Percentiles rank a stretch among this genome's conserved stretches.
phyloP scores from a whole-genome alignment of 169 alveolate species.

The Plasmodium fragile region DNA sequence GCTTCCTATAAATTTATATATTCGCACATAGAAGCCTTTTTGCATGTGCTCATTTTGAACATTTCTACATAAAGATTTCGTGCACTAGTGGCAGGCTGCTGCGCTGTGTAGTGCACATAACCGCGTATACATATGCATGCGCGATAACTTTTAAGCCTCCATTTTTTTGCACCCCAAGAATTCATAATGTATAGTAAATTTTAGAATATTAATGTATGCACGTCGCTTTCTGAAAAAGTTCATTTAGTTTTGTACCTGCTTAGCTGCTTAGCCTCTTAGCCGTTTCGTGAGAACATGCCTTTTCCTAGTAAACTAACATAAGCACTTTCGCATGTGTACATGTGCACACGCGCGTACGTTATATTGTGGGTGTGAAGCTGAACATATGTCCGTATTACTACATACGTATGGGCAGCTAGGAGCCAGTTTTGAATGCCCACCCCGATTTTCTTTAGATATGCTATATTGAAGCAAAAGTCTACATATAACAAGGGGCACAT shows the following conservation, averaged over 20 bases:
- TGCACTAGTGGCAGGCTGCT: not conserved
- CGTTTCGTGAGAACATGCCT: not conserved
- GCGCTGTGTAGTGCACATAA: not conserved
- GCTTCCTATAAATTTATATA: not conserved
- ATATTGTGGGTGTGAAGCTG: not conserved
- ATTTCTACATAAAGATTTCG: not conserved
- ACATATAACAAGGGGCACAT: conserved; percentile 1
- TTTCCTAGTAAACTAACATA: not conserved
- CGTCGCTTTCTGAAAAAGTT: not conserved
- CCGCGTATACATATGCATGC: not conserved
- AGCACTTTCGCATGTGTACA: not conserved
- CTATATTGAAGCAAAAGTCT: not conserved
- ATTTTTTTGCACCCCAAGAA: not conserved
- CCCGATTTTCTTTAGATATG: not conserved
- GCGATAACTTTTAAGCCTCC: not conserved
- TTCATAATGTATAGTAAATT: not conserved
- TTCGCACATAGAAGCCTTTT: not conserved
- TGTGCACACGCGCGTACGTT: not conserved
- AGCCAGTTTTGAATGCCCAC: not conserved
- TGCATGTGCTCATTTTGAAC: conserved; percentile 9
- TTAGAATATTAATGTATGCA: not conserved
- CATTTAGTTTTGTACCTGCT: not conserved
- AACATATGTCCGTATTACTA: not conserved
- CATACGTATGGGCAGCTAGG: not conserved
- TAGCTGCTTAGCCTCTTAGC: not conserved